Percentiles rank a stretch among this genome's conserved stretches.
phyloP scores from a whole-genome alignment of 129 eudicot genomes.

The Mikania micrantha region DNA sequence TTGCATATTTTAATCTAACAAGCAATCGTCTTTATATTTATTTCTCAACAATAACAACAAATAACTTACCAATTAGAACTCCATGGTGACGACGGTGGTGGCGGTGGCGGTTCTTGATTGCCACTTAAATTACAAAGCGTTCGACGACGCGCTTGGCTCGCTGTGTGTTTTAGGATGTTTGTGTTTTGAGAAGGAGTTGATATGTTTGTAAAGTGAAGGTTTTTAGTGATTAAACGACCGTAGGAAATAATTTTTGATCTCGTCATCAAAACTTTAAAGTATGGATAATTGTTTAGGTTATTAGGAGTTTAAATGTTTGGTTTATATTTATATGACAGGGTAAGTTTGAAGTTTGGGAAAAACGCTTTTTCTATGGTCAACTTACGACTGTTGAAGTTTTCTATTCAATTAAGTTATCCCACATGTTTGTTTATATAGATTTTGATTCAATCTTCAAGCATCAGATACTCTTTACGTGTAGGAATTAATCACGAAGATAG shows the following conservation, averaged over 20 bases:
- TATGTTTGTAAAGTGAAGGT: conserved; percentile 1
- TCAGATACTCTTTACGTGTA: conserved; percentile 9
- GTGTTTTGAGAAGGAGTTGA: no score
- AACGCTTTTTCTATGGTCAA: conserved; percentile 10
- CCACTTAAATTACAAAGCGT: conserved; percentile 10
- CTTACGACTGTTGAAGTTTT: conserved; percentile 23
- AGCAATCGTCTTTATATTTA: no score
- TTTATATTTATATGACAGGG: conserved; percentile 10
- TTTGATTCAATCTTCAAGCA: conserved; percentile 17
- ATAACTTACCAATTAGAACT: conserved; percentile 14
- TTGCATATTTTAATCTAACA: not conserved
- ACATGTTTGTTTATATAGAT: not conserved
- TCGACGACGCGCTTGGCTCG: no score
- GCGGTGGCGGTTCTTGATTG: conserved; percentile 6
- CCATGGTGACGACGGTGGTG: conserved; percentile 5
- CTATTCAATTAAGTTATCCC: conserved; percentile 20
- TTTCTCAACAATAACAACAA: not conserved
- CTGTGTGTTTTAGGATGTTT: no score
- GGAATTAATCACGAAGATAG: not conserved
- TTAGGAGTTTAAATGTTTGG: conserved; percentile 5
- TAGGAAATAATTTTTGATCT: conserved; percentile 21
- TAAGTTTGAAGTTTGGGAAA: conserved; percentile 5
- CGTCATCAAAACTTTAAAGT: conserved; percentile 11
- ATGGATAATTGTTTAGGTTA: not conserved
- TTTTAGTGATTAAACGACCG: conserved; percentile 8